Base-by-base conservation (phyloP, 2,329 filamentous ascomycete genomes). In the Elsinoe fawcettii region DNA sequence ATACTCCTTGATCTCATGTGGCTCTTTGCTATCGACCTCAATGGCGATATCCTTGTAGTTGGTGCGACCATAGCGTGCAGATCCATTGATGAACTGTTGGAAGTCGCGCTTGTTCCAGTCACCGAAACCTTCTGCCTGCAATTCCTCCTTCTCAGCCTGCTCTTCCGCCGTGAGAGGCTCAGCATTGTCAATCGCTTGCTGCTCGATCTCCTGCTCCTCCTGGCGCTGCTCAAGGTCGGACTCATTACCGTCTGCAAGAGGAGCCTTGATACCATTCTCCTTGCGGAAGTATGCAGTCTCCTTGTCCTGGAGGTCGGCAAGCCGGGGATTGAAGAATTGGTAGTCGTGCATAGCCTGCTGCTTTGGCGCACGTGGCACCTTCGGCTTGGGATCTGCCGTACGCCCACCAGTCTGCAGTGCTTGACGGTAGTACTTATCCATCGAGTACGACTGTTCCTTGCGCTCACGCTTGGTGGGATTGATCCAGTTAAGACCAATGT, bases 31-130 rank as follows among this genome's bases (percentile, higher is more conserved):
- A 68, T 96, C 93, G 44, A 97, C 85, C 68, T 99, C 93, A 2
- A 85, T 81, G 0, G 92, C 83, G 65, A 99, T 99, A 39, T 82
- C 82, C 25, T 87, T 86, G 67, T 88, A 96, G 69, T 93, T 90
- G 37, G 81, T 84, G 47, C 93, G 88, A 2, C 93, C 93, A 67
- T 91, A 95, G 69, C 92, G 93, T 59, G 90, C 92, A 32, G 90
- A 95, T 18, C 90, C 91, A 66, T 97, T 96, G 73, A 99, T 80
- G 70, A 99, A 99, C 65, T 97, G 93, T 69, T 97, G 92, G 75
- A 97, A 99, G 71, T 99, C 95, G 65, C 95, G 85, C 66, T 90
- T 87, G 74, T 96, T 97, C 93, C 95, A 99, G 32, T 93, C 85
- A 1, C 84, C 85, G 65, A 99, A 99, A 7, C 95, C 93, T 69